Evolutionary conservation across 345 rosid genomes (phyloP).

Genomic region (Ailanthus altissimus): DNA sequence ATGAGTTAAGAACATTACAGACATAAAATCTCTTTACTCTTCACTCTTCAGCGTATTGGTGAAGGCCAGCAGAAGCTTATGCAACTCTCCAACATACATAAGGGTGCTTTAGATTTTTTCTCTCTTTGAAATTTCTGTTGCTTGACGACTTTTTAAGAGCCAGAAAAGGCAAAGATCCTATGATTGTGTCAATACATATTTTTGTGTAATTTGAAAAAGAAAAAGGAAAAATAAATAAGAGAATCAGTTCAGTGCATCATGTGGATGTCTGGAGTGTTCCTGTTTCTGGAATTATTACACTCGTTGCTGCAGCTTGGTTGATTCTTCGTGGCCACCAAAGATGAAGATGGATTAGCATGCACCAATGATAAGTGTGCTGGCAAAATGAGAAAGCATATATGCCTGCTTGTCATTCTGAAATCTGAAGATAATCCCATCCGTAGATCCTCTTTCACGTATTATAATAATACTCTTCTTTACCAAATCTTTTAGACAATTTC

Average conservation of each 20-base stretch:
- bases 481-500: not conserved
- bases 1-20: too few species aligned
- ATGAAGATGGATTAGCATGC: too few species aligned
- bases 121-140: not conserved
- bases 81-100: too few species aligned
- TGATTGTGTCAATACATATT: not conserved
- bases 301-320: too few species aligned
- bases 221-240: not conserved
- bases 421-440: not conserved
- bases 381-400: not conserved
- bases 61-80: too few species aligned
- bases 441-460: not conserved
- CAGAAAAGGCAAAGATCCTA: not conserved
- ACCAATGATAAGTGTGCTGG: too few species aligned
- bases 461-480: not conserved
- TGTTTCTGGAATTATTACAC: too few species aligned
- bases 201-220: too few species aligned
- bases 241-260: not conserved
- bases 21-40: too few species aligned
- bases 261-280: too few species aligned
- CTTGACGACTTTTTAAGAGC: not conserved
- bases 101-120: not conserved
- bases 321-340: too few species aligned
- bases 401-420: not conserved
- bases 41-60: too few species aligned